Percentiles rank a stretch among this genome's conserved stretches.
Evolutionary conservation across 1,284 basidiomycete species (phyloP).

Genomic region (Meripilus lineatus): DNA sequence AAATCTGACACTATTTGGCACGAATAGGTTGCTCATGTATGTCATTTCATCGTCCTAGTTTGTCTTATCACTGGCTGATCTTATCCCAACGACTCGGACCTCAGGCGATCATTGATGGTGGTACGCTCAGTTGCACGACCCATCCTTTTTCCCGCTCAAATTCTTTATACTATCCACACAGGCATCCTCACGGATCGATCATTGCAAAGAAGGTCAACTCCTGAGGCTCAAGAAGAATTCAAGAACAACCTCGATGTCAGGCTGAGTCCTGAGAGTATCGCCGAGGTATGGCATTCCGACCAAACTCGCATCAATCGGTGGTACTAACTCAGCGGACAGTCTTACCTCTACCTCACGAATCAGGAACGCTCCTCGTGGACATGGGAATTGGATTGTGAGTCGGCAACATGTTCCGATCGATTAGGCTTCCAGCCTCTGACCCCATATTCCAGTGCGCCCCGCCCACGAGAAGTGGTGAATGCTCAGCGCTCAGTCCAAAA

Average conservation of each 20-base stretch:
- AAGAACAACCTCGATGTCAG: constrained; percentile 41
- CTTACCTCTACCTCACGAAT: constrained; percentile 37
- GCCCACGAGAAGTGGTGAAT: constrained; percentile 43
- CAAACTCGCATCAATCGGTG: constrained; percentile 10
- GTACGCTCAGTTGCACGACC: constrained; percentile 11
- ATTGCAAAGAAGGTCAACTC: constrained; percentile 16
- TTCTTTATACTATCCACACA: constrained; percentile 6
- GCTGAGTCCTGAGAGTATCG: constrained; percentile 62
- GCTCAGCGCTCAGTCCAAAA: too few species aligned
- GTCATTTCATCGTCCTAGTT: constrained; percentile 20
- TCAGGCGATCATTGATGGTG: constrained; percentile 38
- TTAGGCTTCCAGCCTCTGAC: not conserved
- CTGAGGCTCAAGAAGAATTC: constrained; percentile 33
- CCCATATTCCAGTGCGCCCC: constrained; percentile 32
- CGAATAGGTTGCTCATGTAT: constrained; percentile 57
- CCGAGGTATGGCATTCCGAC: too few species aligned
- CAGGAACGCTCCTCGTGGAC: constrained; percentile 46
- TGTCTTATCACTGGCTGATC: too few species aligned
- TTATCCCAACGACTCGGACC: not conserved
- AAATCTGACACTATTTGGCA: not conserved
- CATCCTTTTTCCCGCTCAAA: not conserved
- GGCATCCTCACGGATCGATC: constrained; percentile 47
- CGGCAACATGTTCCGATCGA: not conserved
- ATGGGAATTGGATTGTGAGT: constrained; percentile 43
- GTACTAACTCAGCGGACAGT: constrained; percentile 18